Percentiles rank a stretch among this genome's conserved stretches.
These are phyloP conservation scores for Xylaria polymorpha DNA, from an alignment of 2,329 filamentous ascomycete species.

Conservation along the genomic window DNA sequence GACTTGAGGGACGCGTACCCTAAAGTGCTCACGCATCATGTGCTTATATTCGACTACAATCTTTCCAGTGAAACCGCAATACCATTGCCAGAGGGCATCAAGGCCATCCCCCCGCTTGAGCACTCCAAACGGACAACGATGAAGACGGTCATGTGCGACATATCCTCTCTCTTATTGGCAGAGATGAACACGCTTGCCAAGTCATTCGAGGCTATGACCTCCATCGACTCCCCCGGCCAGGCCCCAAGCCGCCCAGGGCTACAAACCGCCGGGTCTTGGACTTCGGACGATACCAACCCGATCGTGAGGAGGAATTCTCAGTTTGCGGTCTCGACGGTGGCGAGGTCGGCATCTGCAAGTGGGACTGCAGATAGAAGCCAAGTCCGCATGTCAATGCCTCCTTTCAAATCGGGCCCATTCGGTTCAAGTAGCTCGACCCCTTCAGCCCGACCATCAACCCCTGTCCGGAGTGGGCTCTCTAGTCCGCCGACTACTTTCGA, in stretches of 20 bases:
- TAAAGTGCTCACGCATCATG: constrained; percentile 79
- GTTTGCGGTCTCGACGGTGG: constrained; percentile 57
- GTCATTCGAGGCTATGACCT: constrained; percentile 77
- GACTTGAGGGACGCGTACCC: constrained; percentile 78
- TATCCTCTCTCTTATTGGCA: constrained; percentile 77
- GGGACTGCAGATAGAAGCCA: constrained; percentile 68
- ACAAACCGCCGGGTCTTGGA: constrained; percentile 57
- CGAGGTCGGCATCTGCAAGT: constrained; percentile 66
- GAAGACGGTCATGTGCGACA: constrained; percentile 82
- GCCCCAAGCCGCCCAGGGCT: constrained; percentile 54
- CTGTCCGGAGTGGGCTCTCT: constrained; percentile 61
- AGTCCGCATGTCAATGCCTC: constrained; percentile 84
- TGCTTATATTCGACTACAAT: constrained; percentile 82
- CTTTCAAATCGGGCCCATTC: constrained; percentile 59
- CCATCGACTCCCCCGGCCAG: constrained; percentile 80
- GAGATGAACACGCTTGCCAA: constrained; percentile 81
- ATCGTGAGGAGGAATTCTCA: constrained; percentile 67
- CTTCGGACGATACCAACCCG: constrained; percentile 55
- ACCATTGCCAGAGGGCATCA: constrained; percentile 73
- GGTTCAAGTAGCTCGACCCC: constrained; percentile 60
- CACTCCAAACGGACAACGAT: constrained; percentile 81
- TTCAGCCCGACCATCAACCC: constrained; percentile 61
- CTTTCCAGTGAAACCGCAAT: constrained; percentile 60
- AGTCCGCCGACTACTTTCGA: constrained; percentile 63
- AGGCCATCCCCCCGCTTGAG: constrained; percentile 75